Evolutionary conservation across 108 stramenopile species (phyloP).

Genomic region (Mediolabrus comicus): DNA sequence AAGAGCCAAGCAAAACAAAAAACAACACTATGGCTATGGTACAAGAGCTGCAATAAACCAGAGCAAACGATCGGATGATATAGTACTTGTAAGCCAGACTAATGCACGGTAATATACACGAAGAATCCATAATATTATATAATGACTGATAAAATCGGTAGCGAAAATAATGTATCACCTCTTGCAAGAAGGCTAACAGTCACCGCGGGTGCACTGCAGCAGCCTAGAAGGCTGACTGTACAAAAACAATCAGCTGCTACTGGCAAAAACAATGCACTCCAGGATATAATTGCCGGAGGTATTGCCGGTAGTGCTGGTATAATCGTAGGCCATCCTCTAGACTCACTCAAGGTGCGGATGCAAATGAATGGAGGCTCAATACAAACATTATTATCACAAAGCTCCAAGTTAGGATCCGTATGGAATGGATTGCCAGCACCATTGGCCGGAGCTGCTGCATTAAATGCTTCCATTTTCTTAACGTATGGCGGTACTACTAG

Average conservation of each 20-base stretch:
- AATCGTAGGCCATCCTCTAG: conserved; percentile 89
- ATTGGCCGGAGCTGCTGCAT: conserved; percentile 62
- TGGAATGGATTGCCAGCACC: conserved; percentile 79
- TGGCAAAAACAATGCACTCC: conserved; percentile 39
- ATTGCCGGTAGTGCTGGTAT: conserved; percentile 75
- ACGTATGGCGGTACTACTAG: conserved; percentile 70
- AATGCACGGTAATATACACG: too few relatives aligned
- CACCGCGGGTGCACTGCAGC: not conserved
- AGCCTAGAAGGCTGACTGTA: not conserved
- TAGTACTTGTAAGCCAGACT: too few relatives aligned
- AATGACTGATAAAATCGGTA: too few relatives aligned
- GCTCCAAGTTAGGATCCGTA: conserved; percentile 37
- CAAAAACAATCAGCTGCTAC: not conserved
- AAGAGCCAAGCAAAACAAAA: too few relatives aligned
- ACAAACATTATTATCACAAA: conserved; percentile 3
- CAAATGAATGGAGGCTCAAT: conserved; percentile 12
- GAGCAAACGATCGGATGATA: too few relatives aligned
- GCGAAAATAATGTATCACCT: too few relatives aligned
- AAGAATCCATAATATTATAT: too few relatives aligned
- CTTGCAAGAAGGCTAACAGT: too few relatives aligned
- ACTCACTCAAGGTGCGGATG: conserved; percentile 73
- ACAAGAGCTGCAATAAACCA: too few relatives aligned
- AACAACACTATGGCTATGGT: too few relatives aligned
- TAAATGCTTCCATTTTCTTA: conserved; percentile 88
- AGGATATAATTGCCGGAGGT: conserved; percentile 80